Evolutionary conservation across 139 green algal genomes (phyloP), one percentile per base, ranked within the genome.

Genomic region (Eudorina sp.): DNA sequence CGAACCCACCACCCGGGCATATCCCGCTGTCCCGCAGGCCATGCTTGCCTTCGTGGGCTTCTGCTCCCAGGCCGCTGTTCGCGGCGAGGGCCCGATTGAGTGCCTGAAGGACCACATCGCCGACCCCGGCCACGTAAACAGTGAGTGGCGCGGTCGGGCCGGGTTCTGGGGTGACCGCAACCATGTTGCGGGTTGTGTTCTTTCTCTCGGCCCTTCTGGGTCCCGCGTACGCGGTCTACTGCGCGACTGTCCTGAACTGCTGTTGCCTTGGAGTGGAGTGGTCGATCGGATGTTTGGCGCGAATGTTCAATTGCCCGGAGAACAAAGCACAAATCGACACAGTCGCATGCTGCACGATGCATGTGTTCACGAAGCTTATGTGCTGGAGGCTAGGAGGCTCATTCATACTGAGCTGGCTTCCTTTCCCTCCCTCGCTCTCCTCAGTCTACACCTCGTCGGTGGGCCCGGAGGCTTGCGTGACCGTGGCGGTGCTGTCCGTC

Each of bases 1-100:
- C n/a, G n/a, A n/a, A n/a, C n/a, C n/a, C n/a, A n/a, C n/a, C n/a
- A n/a, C n/a, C n/a, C n/a, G n/a, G n/a, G n/a, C n/a, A n/a, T n/a
- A n/a, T 51, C 68, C 18, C 18, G 2, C 68, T 41, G 4, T 21
- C 18, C 36, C 29, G 51, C 68, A 88, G 53, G 93, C 94, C 6
- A 97, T 98, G 96, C 75, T 98, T 53, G 96, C 97, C n/a, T 97
- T 98, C 89, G 36, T 98, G 13, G 97, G 97, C 90, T 98, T 98
- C 92, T 92, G 89, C 88, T 96, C 92, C 55, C 95, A 98, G 91
- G 94, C 94, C 43, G 93, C 93, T 8, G 95, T 98, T 82, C 92
- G 89, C 73, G 94, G 97, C 90, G 88, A 94, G 92, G 96, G 96
- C 89, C 97, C 97, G 84, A 95, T 99, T 43, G 96, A 95, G 53